Conservation (phyloP, 2,329 filamentous ascomycete species). For the Exophiala lecanii-corni region DNA sequence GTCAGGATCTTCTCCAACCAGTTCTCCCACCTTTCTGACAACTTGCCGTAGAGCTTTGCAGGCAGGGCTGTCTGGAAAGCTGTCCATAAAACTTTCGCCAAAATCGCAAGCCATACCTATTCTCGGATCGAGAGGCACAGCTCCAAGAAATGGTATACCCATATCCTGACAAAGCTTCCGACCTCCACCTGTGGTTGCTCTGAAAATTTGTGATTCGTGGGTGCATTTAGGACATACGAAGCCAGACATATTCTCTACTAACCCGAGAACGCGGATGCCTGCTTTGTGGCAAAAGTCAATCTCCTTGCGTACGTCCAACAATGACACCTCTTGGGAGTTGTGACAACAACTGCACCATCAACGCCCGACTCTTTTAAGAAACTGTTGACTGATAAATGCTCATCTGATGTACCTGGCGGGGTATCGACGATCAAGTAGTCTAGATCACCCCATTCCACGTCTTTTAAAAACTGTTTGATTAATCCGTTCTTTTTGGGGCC, state of each 20-base stretch:
- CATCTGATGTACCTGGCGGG: conserved; percentile 89
- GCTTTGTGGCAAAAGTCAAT: conserved; percentile 97
- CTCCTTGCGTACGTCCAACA: conserved; percentile 93
- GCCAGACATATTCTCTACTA: conserved; percentile 97
- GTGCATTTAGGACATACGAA: conserved; percentile 94
- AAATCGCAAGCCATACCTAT: conserved; percentile 97
- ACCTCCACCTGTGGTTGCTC: conserved; percentile 84
- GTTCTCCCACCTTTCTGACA: conserved; percentile 64
- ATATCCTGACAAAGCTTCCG: conserved; percentile 76
- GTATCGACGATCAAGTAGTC: conserved; percentile 94
- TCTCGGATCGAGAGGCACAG: conserved; percentile 84
- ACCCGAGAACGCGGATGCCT: conserved; percentile 76
- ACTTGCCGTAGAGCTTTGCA: conserved; percentile 76
- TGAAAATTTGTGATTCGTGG: conserved; percentile 77
- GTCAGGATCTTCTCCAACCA: conserved; percentile 60
- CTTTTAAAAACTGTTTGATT: conserved; percentile 96
- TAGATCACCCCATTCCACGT: conserved; percentile 94
- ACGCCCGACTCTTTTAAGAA: conserved; percentile 88
- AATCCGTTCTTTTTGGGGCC: conserved; percentile 98
- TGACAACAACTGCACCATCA: conserved; percentile 87
- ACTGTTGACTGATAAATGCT: conserved; percentile 89
- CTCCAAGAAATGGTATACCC: conserved; percentile 79
- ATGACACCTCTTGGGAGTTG: conserved; percentile 91
- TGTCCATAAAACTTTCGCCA: conserved; percentile 94
- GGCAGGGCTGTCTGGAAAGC: conserved; percentile 87